Conservation (phyloP, 2,329 filamentous ascomycete species). For the Diplodia sapinea region DNA sequence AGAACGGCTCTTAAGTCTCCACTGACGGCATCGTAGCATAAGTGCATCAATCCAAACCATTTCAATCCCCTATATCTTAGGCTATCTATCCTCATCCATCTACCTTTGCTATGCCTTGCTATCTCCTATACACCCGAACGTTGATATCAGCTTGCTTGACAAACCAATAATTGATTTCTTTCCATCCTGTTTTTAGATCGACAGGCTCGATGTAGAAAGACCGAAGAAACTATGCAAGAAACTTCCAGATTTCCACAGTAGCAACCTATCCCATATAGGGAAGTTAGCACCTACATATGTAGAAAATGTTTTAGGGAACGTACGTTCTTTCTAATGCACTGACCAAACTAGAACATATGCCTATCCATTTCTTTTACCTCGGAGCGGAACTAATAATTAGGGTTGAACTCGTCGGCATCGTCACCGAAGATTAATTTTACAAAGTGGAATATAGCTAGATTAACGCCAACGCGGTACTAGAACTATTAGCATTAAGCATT, state of each 20-base stretch:
- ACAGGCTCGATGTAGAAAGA: conserved; percentile 36
- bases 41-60: too few species aligned
- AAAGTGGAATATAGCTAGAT: conserved; percentile 45
- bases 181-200: conserved; percentile 36
- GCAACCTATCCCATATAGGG: conserved; percentile 18
- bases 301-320: not conserved
- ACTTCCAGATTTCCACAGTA: conserved; percentile 37
- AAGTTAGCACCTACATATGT: not conserved
- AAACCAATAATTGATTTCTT: conserved; percentile 35
- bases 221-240: conserved; percentile 36
- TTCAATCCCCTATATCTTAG: too few species aligned
- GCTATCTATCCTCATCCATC: not conserved
- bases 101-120: not conserved
- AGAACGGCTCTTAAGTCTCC: too few species aligned
- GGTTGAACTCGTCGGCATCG: conserved; percentile 54
- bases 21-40: too few species aligned
- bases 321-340: conserved; percentile 37
- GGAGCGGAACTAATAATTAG: conserved; percentile 55
- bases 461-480: conserved; percentile 42
- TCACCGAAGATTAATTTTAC: conserved; percentile 54
- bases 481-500: not conserved
- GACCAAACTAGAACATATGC: conserved; percentile 35
- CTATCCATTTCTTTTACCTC: conserved; percentile 36
- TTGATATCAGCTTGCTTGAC: conserved; percentile 32
- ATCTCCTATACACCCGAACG: not conserved